Conservation (phyloP, 176 grass and related monocot genomes). For the Avena atlantica region DNA sequence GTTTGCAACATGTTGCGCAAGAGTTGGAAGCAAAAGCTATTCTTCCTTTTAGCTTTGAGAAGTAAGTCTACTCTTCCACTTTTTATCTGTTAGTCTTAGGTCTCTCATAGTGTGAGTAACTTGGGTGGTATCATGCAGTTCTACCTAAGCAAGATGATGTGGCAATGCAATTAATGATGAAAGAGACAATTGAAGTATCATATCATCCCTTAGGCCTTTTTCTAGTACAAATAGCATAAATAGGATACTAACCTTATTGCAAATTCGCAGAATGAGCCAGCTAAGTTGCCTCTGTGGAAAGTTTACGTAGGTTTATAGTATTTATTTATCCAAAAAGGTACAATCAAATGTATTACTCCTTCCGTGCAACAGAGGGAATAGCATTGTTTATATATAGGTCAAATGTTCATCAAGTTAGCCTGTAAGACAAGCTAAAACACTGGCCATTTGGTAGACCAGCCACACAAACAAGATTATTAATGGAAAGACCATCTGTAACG, state of each 20-base stretch:
- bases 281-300: neutral
- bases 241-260: neutral
- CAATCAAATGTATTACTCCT: neutral
- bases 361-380: too few relatives aligned
- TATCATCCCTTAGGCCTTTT: too few relatives aligned
- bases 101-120: too few relatives aligned
- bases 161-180: too few relatives aligned
- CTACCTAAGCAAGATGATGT: too few relatives aligned
- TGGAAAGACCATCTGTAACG: neutral
- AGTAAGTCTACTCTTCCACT: constrained; percentile 54
- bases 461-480: neutral
- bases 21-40: constrained; percentile 86
- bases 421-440: constrained; percentile 2
- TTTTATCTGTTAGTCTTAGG: constrained; percentile 15
- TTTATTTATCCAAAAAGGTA: neutral
- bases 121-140: too few relatives aligned
- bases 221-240: too few relatives aligned
- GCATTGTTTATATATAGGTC: neutral
- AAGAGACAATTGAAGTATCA: too few relatives aligned
- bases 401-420: neutral
- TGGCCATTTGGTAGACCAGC: neutral
- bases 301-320: constrained; percentile 8
- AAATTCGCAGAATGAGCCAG: neutral
- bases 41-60: constrained; percentile 77
- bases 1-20: constrained; percentile 82